Evolutionary conservation across 129 eudicot species (phyloP), one percentile per base, ranked within the genome.

Genomic region (Arctium minus): DNA sequence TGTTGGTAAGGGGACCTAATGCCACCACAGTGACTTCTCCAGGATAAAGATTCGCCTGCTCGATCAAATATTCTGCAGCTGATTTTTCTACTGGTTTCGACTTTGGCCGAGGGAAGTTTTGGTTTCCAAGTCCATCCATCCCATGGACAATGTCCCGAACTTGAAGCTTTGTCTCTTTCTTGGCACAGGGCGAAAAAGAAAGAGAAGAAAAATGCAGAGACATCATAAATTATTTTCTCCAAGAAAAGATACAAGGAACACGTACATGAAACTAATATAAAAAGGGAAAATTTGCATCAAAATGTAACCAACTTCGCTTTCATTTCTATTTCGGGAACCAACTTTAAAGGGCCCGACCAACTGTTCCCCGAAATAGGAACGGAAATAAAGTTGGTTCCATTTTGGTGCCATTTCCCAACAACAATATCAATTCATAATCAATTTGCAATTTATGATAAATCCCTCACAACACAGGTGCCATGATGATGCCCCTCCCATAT

Each of bases 71-170:
- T 62, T 90, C 94, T 2, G 89, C 92, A n/a, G 98, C 99, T 78
- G 96, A 91, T 82, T 86, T 89, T 75, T 89, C 98, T 69, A 96
- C 88, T 35, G 97, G 90, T 87, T 90, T 92, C 75, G 96, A 96
- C 46, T 89, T 88, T 36, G 99, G 99, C 27, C 94, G 92, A 84
- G 99, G 97, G 64, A 96, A 96, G 87, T 93, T 96, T 85, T 96
- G 99, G 84, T 96, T 96, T 83, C 99, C 99, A 83, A 96, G 93
- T 72, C 99, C 99, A 87, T 96, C 99, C 30, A 88, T 79, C 44
- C 99, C 99, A 83, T 96, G 99, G 74, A 92, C 98, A 84, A 92
- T 90, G 88, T 92, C 93, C 84, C 97, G 96, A 86, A 96, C 91
- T 30, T 98, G 98, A 85, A 91, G 97, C 85, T 96, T 93, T 74